These are phyloP conservation scores for Mortierella sp. DNA, from an alignment of 371 early-diverging fungal species.

Conservation along the genomic window DNA sequence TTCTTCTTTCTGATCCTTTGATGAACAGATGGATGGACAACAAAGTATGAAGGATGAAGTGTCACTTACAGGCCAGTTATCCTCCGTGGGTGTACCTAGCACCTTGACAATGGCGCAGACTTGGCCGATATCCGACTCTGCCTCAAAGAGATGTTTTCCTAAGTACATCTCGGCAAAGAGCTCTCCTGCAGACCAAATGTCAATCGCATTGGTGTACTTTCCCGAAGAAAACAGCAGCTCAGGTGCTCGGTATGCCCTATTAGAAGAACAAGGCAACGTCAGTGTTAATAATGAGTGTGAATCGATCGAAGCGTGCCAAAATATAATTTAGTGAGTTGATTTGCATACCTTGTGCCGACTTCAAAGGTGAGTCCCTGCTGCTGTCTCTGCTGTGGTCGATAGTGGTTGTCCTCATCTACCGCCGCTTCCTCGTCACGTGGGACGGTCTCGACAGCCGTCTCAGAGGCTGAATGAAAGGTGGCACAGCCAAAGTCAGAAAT, in stretches of 20 bases:
- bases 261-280: background rate
- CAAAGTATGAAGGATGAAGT: background rate
- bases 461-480: constrained; percentile 9
- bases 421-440: constrained; percentile 15
- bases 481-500: constrained; percentile 78
- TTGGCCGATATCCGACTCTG: constrained; percentile 72
- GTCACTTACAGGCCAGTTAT: constrained; percentile 57
- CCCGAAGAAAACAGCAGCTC: constrained; percentile 68
- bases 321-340: background rate
- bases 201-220: constrained; percentile 48
- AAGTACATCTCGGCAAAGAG: constrained; percentile 64
- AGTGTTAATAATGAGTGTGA: background rate
- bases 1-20: background rate
- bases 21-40: background rate
- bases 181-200: constrained; percentile 57
- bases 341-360: constrained; percentile 62
- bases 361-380: constrained; percentile 59
- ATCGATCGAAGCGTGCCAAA: background rate
- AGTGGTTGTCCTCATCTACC: constrained; percentile 13
- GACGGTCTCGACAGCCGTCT: background rate
- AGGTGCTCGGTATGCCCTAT: constrained; percentile 71
- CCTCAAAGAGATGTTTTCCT: constrained; percentile 70
- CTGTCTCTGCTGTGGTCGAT: background rate
- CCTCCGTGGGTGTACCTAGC: constrained; percentile 63
- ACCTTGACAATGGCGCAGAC: constrained; percentile 70